Percentiles rank a stretch among this genome's conserved stretches.
Evolutionary conservation across 1,139 yeast genomes (phyloP).

Genomic region (Kodamaea anthophila): DNA sequence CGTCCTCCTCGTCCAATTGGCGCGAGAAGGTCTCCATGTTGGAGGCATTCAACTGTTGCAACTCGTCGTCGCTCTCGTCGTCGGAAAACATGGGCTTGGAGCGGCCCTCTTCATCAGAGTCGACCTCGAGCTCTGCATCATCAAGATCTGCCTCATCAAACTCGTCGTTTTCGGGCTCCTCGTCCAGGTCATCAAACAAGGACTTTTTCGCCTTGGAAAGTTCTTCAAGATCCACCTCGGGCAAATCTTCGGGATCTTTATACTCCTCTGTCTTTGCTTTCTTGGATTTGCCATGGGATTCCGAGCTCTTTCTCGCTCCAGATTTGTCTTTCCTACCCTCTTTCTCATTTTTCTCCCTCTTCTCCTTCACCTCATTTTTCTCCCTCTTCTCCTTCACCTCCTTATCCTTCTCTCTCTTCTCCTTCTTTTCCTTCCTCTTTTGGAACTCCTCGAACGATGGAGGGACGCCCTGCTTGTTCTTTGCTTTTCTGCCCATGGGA

Average conservation of each 20-base stretch:
- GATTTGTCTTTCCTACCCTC: slow-evolving; percentile 13
- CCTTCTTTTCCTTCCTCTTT: slow-evolving; percentile 39
- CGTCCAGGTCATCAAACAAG: slow-evolving; percentile 66
- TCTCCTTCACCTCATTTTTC: neutral
- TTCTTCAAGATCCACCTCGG: slow-evolving; percentile 62
- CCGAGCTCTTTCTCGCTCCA: slow-evolving; percentile 19
- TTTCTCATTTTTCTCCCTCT: slow-evolving; percentile 12
- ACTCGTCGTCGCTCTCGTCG: slow-evolving; percentile 63
- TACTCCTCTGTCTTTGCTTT: slow-evolving; percentile 24
- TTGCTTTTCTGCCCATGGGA: slow-evolving; percentile 85
- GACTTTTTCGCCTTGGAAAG: slow-evolving; percentile 63
- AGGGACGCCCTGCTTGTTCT: slow-evolving; percentile 86
- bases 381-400: slow-evolving; percentile 12
- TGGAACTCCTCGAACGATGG: slow-evolving; percentile 81
- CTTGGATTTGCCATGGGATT: slow-evolving; percentile 16
- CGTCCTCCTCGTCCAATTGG: slow-evolving; percentile 66
- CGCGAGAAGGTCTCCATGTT: slow-evolving; percentile 80
- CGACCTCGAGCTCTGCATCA: slow-evolving; percentile 32
- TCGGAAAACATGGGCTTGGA: slow-evolving; percentile 84
- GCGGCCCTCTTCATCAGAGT: slow-evolving; percentile 51
- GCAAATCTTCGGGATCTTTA: slow-evolving; percentile 44
- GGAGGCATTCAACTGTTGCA: slow-evolving; percentile 74
- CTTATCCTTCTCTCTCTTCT: slow-evolving; percentile 18
- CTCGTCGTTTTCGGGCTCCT: slow-evolving; percentile 30
- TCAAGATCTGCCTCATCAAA: slow-evolving; percentile 16